A percentile compares a stretch with the other conserved stretches of the same genome.
Evolutionary conservation across 164 flowering plant genomes (phyloP).

Genomic region (Magnolia kwangsiensis): DNA sequence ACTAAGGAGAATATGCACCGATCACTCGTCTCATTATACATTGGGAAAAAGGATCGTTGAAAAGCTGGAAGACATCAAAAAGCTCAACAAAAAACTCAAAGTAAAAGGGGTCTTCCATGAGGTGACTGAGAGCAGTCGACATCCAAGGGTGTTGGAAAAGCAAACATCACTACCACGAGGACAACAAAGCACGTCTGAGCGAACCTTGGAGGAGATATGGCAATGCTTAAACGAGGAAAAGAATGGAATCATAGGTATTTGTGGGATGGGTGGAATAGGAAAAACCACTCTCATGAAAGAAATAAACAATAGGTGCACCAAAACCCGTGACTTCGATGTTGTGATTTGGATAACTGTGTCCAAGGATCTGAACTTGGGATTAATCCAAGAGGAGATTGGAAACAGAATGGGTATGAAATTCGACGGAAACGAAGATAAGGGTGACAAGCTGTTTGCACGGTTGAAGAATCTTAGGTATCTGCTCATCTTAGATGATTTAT

Average conservation of each 20-base stretch:
- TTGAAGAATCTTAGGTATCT: neutral
- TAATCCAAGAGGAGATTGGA: neutral
- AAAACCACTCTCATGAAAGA: slow-evolving; percentile 3
- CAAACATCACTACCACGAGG: too few species aligned
- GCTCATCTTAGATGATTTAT: slow-evolving; percentile 7
- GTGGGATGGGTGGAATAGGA: slow-evolving; percentile 2
- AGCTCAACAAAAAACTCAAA: too few species aligned
- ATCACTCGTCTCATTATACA: too few species aligned
- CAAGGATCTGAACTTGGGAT: neutral
- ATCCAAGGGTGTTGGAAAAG: too few species aligned
- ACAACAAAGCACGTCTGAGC: neutral
- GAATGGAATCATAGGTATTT: neutral
- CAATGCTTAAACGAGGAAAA: neutral
- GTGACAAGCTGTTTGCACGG: neutral
- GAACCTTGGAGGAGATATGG: slow-evolving; percentile 2
- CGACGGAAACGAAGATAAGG: neutral
- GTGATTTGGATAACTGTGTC: slow-evolving; percentile 5
- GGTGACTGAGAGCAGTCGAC: too few species aligned
- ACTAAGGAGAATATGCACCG: too few species aligned
- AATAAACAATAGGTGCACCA: neutral
- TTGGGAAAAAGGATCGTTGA: too few species aligned
- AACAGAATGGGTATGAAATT: neutral
- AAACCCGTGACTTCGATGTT: neutral
- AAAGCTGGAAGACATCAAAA: too few species aligned
- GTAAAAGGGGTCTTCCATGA: too few species aligned